Evolutionary conservation across 345 rosid species (phyloP).

Genomic region (Camelina hispida): DNA sequence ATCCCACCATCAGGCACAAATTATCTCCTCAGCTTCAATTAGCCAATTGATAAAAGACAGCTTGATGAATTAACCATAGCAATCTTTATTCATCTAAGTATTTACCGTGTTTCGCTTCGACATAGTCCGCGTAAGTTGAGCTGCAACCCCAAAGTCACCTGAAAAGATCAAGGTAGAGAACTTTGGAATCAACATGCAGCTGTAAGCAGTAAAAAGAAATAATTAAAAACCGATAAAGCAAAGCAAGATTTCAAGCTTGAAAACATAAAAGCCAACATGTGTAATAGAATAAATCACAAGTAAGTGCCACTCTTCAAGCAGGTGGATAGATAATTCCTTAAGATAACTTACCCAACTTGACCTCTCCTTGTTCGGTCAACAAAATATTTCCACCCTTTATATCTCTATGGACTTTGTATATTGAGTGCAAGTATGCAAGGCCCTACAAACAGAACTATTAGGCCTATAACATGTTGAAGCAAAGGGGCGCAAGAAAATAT

Average conservation of each 20-base stretch:
- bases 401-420: conserved; percentile 98
- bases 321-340: background rate
- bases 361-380: conserved; percentile 98
- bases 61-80: conserved; percentile 25
- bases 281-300: conserved; percentile 15
- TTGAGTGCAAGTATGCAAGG: conserved; percentile 94
- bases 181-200: conserved; percentile 32
- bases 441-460: conserved; percentile 58
- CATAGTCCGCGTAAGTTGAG: conserved; percentile 99
- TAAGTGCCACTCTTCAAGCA: conserved; percentile 13
- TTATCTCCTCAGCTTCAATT: background rate
- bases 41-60: conserved; percentile 14
- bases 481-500: conserved; percentile 13
- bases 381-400: conserved; percentile 98
- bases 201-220: background rate
- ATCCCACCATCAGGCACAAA: conserved; percentile 29
- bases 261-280: conserved; percentile 19
- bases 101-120: conserved; percentile 95
- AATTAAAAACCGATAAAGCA: conserved; percentile 4
- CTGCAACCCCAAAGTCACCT: conserved; percentile 99
- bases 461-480: conserved; percentile 24
- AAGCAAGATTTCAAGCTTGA: conserved; percentile 22
- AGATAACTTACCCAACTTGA: conserved; percentile 87
- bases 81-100: conserved; percentile 18
- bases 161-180: conserved; percentile 40